Conservation (phyloP, 331 rosid species). For the Arachis monticola region DNA sequence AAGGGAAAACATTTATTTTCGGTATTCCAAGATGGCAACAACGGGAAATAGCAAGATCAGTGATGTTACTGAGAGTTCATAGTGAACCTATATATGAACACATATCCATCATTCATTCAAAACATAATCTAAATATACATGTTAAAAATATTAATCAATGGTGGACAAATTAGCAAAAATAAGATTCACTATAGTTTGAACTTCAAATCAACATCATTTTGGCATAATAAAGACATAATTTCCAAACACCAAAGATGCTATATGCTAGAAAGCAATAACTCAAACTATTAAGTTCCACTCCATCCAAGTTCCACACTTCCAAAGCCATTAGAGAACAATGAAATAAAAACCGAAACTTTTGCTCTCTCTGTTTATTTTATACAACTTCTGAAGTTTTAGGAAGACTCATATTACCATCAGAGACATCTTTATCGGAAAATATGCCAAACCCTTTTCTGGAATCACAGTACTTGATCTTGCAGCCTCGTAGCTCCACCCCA, state of each 20-base stretch:
- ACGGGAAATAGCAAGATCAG: conserved; percentile 3
- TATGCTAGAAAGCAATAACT: conserved; percentile 17
- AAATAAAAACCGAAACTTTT: neutral
- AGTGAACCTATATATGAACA: neutral
- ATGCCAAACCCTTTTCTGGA: conserved; percentile 88
- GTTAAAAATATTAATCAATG: neutral
- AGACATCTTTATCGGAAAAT: conserved; percentile 58
- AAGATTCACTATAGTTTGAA: neutral
- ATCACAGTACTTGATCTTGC: conserved; percentile 73
- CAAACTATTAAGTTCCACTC: neutral
- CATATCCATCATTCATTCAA: neutral
- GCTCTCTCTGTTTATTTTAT: neutral
- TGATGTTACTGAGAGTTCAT: neutral
- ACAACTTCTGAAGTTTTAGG: neutral
- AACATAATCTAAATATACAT: neutral
- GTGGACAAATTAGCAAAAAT: neutral
- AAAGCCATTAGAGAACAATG: neutral
- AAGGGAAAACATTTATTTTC: neutral
- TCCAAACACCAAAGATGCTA: conserved; percentile 22
- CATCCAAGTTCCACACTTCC: conserved; percentile 9
- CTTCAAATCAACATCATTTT: neutral
- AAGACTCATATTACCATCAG: conserved; percentile 65
- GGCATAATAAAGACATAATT: neutral
- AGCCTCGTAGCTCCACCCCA: conserved; percentile 73
- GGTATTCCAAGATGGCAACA: conserved; percentile 7